Conservation (phyloP, 2,329 filamentous ascomycete species). For the Penicillium sp. region DNA sequence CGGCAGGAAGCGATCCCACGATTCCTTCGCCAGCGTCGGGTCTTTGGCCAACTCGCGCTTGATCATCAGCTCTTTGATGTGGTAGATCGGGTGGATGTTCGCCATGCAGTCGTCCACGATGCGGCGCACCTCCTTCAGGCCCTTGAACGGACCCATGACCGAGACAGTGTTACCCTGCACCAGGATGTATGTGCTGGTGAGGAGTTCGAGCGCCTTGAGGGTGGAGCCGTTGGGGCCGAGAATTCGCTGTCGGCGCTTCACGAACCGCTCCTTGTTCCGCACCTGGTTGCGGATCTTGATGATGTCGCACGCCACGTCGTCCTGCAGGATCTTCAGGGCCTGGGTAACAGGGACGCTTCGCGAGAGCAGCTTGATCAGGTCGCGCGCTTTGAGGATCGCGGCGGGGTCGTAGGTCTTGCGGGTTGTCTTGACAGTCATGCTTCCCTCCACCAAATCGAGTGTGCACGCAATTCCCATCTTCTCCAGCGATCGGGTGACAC, state of each 20-base stretch:
- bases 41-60: conserved; percentile 90
- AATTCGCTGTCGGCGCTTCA: conserved; percentile 90
- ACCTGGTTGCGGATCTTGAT: conserved; percentile 94
- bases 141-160: conserved; percentile 89
- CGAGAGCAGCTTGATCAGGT: conserved; percentile 89
- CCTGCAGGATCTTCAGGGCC: conserved; percentile 90
- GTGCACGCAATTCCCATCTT: conserved; percentile 87
- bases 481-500: conserved; percentile 83
- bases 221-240: conserved; percentile 89
- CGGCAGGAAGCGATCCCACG: conserved; percentile 93
- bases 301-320: conserved; percentile 88
- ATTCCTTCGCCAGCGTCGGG: conserved; percentile 80
- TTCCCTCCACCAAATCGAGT: conserved; percentile 91
- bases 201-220: conserved; percentile 87
- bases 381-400: conserved; percentile 87
- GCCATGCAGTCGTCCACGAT: conserved; percentile 95
- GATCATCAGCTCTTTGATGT: conserved; percentile 95
- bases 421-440: conserved; percentile 95
- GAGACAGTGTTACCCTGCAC: conserved; percentile 96
- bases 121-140: conserved; percentile 85
- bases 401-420: conserved; percentile 89
- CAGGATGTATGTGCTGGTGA: conserved; percentile 89
- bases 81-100: conserved; percentile 87
- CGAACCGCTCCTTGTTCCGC: conserved; percentile 90
- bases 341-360: conserved; percentile 71